Evolutionary conservation across 176 grass and related monocot genomes (phyloP).

Genomic region (Oryza longistaminata): DNA sequence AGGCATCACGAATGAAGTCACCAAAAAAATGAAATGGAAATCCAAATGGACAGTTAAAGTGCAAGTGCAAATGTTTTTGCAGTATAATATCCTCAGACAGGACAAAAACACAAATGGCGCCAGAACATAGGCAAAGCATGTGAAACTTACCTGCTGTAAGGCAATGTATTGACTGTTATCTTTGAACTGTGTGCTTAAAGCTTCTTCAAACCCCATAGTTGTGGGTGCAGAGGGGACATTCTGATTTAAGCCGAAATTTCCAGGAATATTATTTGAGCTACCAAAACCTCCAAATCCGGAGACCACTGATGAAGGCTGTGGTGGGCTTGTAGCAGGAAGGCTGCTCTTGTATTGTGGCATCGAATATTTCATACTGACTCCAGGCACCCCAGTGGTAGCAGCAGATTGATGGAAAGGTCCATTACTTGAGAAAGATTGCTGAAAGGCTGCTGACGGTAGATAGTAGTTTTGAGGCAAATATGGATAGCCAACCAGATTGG

Average conservation of each 20-base stretch:
- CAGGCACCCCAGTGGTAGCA: slow-evolving; percentile 53
- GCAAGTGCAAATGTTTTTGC: not conserved
- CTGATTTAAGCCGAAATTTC: slow-evolving; percentile 64
- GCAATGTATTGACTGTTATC: slow-evolving; percentile 75
- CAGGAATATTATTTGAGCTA: slow-evolving; percentile 68
- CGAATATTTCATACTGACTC: slow-evolving; percentile 73
- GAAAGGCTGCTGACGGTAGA: slow-evolving; percentile 73
- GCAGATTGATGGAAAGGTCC: slow-evolving; percentile 78
- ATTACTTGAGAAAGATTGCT: slow-evolving; percentile 83
- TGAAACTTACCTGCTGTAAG: slow-evolving; percentile 70
- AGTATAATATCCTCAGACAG: not conserved
- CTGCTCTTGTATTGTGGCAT: slow-evolving; percentile 87
- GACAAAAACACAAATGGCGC: not conserved
- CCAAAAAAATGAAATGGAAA: slow-evolving; percentile 22
- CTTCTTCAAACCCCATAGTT: slow-evolving; percentile 75
- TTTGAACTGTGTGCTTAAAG: slow-evolving; percentile 78
- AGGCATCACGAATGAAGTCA: not conserved
- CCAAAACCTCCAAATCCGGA: slow-evolving; percentile 77
- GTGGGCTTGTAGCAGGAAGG: slow-evolving; percentile 57
- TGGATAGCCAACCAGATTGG: slow-evolving; percentile 86
- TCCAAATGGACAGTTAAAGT: not conserved
- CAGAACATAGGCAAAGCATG: not conserved
- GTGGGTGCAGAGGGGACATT: slow-evolving; percentile 50
- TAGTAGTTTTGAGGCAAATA: slow-evolving; percentile 89
- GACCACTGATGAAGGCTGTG: slow-evolving; percentile 57